Evolutionary conservation across 371 early-diverging fungal species (phyloP).

Genomic region (Mortierella sp.): DNA sequence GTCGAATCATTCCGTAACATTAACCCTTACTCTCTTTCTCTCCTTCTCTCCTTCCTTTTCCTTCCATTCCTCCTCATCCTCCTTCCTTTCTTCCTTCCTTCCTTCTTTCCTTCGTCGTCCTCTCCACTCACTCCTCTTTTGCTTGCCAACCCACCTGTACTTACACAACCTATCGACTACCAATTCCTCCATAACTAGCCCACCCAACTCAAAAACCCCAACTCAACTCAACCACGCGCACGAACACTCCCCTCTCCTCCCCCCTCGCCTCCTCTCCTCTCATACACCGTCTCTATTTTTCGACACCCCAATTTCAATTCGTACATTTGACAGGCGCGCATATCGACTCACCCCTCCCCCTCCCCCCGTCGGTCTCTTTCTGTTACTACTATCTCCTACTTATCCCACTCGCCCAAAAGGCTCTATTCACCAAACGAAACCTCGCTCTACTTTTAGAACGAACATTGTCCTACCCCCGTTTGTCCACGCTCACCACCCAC

Average conservation of each 20-base stretch:
- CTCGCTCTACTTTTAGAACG: slow-evolving; percentile 12
- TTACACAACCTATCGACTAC: not conserved
- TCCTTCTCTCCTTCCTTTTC: not conserved
- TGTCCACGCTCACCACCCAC: slow-evolving; percentile 2
- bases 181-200: not conserved
- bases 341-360: not conserved
- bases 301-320: slow-evolving; percentile 11
- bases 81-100: not conserved
- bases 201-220: not conserved
- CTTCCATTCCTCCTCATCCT: not conserved
- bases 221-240: not conserved
- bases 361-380: not conserved
- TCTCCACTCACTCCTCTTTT: slow-evolving; percentile 1
- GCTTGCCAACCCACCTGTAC: not conserved
- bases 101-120: not conserved
- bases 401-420: slow-evolving; percentile 7
- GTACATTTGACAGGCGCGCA: slow-evolving; percentile 6
- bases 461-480: not conserved
- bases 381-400: not conserved
- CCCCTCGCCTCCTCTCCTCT: not conserved
- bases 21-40: not conserved
- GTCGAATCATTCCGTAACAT: not conserved
- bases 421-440: not conserved
- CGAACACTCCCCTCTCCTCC: not conserved
- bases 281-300: slow-evolving; percentile 7